Percentiles rank a stretch among this genome's conserved stretches.
These are phyloP conservation scores for Colletotrichum eleusines DNA, from an alignment of 2,329 filamentous ascomycete genomes.

Conservation along the genomic window DNA sequence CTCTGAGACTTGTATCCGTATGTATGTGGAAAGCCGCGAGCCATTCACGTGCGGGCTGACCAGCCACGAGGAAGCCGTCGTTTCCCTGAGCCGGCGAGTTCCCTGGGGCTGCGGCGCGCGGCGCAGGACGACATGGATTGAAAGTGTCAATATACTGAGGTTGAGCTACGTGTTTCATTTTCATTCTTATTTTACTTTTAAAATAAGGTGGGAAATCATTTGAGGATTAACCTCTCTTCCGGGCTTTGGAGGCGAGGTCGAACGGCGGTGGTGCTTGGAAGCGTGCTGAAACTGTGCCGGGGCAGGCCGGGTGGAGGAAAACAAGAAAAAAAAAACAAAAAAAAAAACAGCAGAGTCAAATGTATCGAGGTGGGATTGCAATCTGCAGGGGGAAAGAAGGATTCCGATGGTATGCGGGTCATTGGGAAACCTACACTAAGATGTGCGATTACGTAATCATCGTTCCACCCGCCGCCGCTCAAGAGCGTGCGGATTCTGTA, in stretches of 20 bases:
- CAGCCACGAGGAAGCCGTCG: neutral
- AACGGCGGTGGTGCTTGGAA: neutral
- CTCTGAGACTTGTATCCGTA: neutral
- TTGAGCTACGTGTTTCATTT: neutral
- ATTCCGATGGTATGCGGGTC: slow-evolving; percentile 3
- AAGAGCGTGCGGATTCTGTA: neutral
- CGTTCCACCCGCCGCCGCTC: neutral
- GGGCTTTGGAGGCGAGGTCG: neutral
- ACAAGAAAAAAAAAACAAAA: neutral
- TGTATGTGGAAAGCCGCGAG: neutral
- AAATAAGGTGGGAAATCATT: neutral
- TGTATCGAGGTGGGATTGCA: neutral
- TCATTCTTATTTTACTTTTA: neutral
- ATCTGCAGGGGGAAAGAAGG: slow-evolving; percentile 1
- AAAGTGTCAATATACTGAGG: neutral
- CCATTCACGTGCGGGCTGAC: neutral
- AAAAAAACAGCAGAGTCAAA: neutral
- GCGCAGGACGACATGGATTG: slow-evolving; percentile 1
- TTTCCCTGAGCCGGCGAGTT: neutral
- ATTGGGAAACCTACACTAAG: neutral
- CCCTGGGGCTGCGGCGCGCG: neutral
- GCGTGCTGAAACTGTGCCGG: neutral
- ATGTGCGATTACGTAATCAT: slow-evolving; percentile 14
- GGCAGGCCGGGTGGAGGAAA: neutral
- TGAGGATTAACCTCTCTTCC: neutral